Percentiles rank a stretch among this genome's conserved stretches.
These are phyloP conservation scores for Kockovaella imperatae DNA, from an alignment of 768 basidiomycete genomes.

Conservation along the genomic window DNA sequence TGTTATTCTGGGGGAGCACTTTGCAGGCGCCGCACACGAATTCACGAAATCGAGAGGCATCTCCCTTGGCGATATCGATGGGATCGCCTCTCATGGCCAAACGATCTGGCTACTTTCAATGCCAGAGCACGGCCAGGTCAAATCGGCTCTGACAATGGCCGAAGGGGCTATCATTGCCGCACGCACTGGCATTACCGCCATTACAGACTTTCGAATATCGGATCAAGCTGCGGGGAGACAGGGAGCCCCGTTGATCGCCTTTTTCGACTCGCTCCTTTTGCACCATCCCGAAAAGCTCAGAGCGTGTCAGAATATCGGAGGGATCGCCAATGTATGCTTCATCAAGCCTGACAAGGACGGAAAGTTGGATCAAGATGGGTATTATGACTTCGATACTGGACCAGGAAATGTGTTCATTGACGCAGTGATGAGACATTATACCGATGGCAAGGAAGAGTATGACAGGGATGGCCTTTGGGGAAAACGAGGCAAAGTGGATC, in stretches of 20 bases:
- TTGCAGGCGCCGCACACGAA: slow-evolving; percentile 13
- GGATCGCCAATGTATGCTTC: slow-evolving; percentile 29
- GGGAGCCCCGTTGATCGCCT: slow-evolving; percentile 24
- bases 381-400: slow-evolving; percentile 28
- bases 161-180: slow-evolving; percentile 19
- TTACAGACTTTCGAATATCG: slow-evolving; percentile 26
- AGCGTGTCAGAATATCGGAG: slow-evolving; percentile 30
- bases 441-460: slow-evolving; percentile 19
- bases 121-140: slow-evolving; percentile 21
- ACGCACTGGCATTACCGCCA: slow-evolving; percentile 16
- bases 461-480: slow-evolving; percentile 26
- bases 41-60: slow-evolving; percentile 10
- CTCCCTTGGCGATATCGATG: slow-evolving; percentile 11
- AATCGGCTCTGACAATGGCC: slow-evolving; percentile 22
- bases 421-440: slow-evolving; percentile 21
- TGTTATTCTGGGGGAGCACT: slow-evolving; percentile 18
- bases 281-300: slow-evolving; percentile 24
- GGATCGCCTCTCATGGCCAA: slow-evolving; percentile 21
- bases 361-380: slow-evolving; percentile 6
- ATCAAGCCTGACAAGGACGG: slow-evolving; percentile 15
- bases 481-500: slow-evolving; percentile 20
- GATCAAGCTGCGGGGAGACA: slow-evolving; percentile 20
- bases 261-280: slow-evolving; percentile 26
- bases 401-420: slow-evolving; percentile 35
- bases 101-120: slow-evolving; percentile 29